Conservation (phyloP, 2,329 filamentous ascomycete species). For the Pseudogymnoascus verrucosus region DNA sequence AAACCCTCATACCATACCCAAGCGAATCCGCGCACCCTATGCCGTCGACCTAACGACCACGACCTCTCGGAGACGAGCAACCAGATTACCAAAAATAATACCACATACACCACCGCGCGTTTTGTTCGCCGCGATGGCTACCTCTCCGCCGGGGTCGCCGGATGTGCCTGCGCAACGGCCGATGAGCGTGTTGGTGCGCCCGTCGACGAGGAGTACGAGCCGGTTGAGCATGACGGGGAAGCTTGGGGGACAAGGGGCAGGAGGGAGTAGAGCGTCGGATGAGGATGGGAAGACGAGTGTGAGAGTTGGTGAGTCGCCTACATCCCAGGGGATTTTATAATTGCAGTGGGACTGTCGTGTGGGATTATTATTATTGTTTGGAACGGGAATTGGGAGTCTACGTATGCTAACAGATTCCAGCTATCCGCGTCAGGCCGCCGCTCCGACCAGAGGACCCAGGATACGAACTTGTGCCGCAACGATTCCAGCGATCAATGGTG, state of each 20-base stretch:
- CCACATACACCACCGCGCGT: conserved; percentile 14
- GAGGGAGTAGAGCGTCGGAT: conserved; percentile 76
- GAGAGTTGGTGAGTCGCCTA: conserved; percentile 97
- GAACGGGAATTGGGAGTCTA: conserved; percentile 3
- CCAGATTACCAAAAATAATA: conserved; percentile 11
- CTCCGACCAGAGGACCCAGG: conserved; percentile 78
- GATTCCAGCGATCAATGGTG: conserved; percentile 88
- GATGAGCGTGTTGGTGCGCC: conserved; percentile 71
- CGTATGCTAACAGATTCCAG: conserved; percentile 38
- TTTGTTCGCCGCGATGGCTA: conserved; percentile 43
- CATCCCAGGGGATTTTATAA: too few relatives aligned
- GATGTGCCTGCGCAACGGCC: conserved; percentile 54
- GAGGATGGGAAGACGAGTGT: conserved; percentile 87
- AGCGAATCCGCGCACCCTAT: not conserved
- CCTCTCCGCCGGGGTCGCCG: conserved; percentile 63
- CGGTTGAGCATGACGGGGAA: conserved; percentile 80
- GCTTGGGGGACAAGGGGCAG: conserved; percentile 37
- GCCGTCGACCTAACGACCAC: not conserved
- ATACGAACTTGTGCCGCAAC: conserved; percentile 88
- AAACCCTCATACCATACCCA: not conserved
- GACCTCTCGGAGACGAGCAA: not conserved
- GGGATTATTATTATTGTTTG: conserved; percentile 7
- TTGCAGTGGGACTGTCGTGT: too few relatives aligned
- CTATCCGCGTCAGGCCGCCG: conserved; percentile 85
- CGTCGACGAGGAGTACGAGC: conserved; percentile 67